These are phyloP conservation scores for Haematococcus lacustris DNA, from an alignment of 139 green algal species.

Conservation along the genomic window DNA sequence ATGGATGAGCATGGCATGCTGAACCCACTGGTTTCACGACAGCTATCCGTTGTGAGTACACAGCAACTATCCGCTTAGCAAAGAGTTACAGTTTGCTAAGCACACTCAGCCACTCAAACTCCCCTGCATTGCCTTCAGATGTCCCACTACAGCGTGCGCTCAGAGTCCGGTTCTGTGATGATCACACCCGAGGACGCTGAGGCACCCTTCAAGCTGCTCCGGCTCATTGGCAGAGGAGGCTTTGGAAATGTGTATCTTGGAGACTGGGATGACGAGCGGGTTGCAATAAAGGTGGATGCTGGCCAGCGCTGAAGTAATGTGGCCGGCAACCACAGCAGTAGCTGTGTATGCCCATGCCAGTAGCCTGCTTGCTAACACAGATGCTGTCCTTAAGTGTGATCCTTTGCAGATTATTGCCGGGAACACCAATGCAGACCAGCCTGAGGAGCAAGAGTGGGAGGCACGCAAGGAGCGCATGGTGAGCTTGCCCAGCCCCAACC, in stretches of 20 bases:
- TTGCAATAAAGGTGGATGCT: constrained; percentile 30
- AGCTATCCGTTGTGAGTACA: constrained; percentile 25
- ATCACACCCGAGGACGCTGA: constrained; percentile 12
- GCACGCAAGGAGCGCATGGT: constrained; percentile 39
- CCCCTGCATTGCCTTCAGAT: too few species aligned
- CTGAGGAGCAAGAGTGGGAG: constrained; percentile 41
- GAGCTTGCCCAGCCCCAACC: too few species aligned
- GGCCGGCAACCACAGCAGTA: too few species aligned
- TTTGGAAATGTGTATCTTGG: constrained; percentile 37
- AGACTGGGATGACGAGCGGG: constrained; percentile 26
- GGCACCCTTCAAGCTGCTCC: constrained; percentile 10
- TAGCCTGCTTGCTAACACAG: too few species aligned
- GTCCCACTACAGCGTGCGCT: constrained; percentile 26
- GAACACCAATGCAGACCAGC: constrained; percentile 11
- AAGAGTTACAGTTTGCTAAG: too few species aligned
- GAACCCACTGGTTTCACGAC: constrained; percentile 26
- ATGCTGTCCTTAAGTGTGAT: too few species aligned
- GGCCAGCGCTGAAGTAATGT: too few species aligned
- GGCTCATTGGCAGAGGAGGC: constrained; percentile 29
- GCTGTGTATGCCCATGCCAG: too few species aligned
- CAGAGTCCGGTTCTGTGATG: constrained; percentile 15
- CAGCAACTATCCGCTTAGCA: too few species aligned
- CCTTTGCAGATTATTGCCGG: constrained; percentile 7
- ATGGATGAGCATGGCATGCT: constrained; percentile 39
- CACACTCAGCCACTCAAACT: too few species aligned